A percentile compares a stretch with the other conserved stretches of the same genome.
These are phyloP conservation scores for Primulina huaijiensis DNA, from an alignment of 257 asterid genomes.

Conservation along the genomic window DNA sequence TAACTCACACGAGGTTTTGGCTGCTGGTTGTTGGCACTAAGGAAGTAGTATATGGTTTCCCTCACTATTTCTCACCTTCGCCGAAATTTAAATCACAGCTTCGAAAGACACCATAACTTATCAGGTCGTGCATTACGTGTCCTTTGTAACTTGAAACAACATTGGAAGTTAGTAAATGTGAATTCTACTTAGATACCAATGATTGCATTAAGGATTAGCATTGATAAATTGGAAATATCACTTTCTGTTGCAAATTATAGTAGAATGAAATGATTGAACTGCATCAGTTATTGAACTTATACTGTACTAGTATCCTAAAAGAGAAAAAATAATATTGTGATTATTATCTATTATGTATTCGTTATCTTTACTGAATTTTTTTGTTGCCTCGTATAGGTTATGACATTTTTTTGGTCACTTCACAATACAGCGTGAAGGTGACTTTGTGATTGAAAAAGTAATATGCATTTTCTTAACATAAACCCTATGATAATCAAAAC, in stretches of 20 bases:
- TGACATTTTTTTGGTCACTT: neutral
- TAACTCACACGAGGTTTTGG: constrained; percentile 14
- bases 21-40: constrained; percentile 18
- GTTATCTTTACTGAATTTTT: neutral
- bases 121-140: neutral
- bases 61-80: neutral
- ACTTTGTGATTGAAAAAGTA: neutral
- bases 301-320: too few relatives aligned
- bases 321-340: neutral
- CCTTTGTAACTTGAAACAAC: neutral
- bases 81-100: constrained; percentile 4
- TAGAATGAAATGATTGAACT: neutral
- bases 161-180: neutral
- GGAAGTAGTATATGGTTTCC: neutral
- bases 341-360: neutral
- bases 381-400: neutral
- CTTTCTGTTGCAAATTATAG: neutral
- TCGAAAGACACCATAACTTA: neutral
- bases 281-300: neutral
- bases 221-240: neutral
- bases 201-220: neutral
- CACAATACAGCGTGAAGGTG: neutral
- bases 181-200: neutral
- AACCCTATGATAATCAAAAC: neutral
- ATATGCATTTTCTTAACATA: neutral